Evolutionary conservation across 2,329 filamentous ascomycete genomes (phyloP), one percentile per base, ranked within the genome.

Genomic region (Fusarium odoratissimum): DNA sequence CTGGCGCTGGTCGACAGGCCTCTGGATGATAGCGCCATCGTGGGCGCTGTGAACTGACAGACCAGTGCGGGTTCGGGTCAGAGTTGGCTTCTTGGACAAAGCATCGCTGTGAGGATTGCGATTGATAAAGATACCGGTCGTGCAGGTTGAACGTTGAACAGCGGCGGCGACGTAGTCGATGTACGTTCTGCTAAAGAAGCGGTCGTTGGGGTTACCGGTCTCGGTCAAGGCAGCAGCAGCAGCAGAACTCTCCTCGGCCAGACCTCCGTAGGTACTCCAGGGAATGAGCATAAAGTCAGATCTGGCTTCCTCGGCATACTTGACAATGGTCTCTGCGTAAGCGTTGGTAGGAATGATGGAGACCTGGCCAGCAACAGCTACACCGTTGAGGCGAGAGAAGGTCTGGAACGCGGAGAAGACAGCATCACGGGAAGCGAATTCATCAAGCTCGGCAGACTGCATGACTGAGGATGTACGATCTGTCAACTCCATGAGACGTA

Each of bases 381-480:
- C 87, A 71, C 95, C 93, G 78, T 96, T 91, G 44, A 97, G 89
- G 71, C 93, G 92, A 3, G 94, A 94, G 75, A 98, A 95, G 0
- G 94, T 94, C 52, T 93, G 90, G 87, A 98, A 98, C 1, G 94
- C 93, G 79, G 97, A 97, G 60, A 98, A 90, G 8, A 98, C 91
- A 0, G 95, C 94, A 77, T 98, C 95, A 76, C 89, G 88, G 11
- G 88, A 86, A 31, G 89, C 89, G 68, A 91, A 88, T 54, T 96
- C 93, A 42, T 95, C 92, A 6, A 92, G 87, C 78, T 97, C 94
- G 0, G 94, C 92, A 16, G 97, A 94, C 76, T 94, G 92, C 95
- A 98, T 98, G 76, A 98, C 95, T 23, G 95, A 95, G 1, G 95
- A 98, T 45, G 94, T 93, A 87, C 95, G 94, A 76, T 98, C 95